Base-by-base conservation (phyloP, 2,329 filamentous ascomycete species). In the Metarhizium sp. region DNA sequence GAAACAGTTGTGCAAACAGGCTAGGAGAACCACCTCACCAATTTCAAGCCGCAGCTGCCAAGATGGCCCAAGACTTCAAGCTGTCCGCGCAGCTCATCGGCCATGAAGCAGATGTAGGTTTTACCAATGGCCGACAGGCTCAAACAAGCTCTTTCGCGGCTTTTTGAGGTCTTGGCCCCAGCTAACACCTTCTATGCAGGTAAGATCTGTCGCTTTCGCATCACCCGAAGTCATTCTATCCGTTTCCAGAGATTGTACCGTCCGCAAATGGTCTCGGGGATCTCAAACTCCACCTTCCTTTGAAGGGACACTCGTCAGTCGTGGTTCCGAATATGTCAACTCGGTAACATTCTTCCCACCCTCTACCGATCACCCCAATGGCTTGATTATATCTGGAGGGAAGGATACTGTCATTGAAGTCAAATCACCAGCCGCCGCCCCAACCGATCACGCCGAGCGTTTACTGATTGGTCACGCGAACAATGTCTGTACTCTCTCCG, bases 371-470 rank as follows among this genome's bases (percentile, higher is more conserved):
- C 86, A 85, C 61, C 83, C 90, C 0, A 81, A 94, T 53, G 94
- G 94, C 13, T 79, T 96, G 4, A 79, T 97, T 43, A 78, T 95
- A 7, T 94, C 92, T 0, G 91, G 89, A 60, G 94, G 94, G 56
- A 89, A 92, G 66, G 94, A 97, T 67, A 87, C 90, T 36, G 88
- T 97, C 60, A 92, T 99, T 64, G 92, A 97, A 68, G 89, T 95
- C 51, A 86, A 91, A 65, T 82, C 86, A 59, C 87, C 89, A 5
- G 79, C 77, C 11, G 81, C 85, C 52, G 71, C 78, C 30, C 76
- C 86, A 1, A 79, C 85, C 36, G 87, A 91, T 61, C 87, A 92
- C 71, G 89, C 92, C 8, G 89, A 96, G 62, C 87, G 89, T 25
- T 78, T 97, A 59, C 79, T 99, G 10, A 76, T 96, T 52, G 92